These are phyloP conservation scores for Cupressus sempervirens DNA, from an alignment of 75 land plant species.

Conservation along the genomic window DNA sequence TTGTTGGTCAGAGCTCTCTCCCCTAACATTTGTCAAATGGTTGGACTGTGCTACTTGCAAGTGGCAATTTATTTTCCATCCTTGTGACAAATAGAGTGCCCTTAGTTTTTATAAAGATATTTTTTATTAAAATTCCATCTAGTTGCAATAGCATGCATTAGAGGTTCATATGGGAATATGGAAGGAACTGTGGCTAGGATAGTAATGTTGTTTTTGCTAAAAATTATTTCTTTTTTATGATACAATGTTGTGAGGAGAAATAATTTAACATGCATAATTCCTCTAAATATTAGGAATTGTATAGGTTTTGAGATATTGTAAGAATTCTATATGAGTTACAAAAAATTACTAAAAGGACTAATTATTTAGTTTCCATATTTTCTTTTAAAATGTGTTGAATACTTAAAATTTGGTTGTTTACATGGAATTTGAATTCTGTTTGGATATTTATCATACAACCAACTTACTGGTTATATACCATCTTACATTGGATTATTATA, in stretches of 20 bases:
- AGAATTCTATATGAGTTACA: constrained; percentile 14
- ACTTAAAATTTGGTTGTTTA: not conserved
- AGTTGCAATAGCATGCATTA: not conserved
- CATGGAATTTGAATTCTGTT: not conserved
- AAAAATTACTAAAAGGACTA: not conserved
- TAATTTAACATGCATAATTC: constrained; percentile 86
- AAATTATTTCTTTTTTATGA: too few species aligned
- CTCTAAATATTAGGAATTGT: constrained; percentile 82
- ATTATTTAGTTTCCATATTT: not conserved
- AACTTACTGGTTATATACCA: constrained; percentile 78
- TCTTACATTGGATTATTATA: constrained; percentile 92
- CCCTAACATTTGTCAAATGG: constrained; percentile 82
- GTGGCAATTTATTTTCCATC: constrained; percentile 14
- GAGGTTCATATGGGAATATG: too few species aligned
- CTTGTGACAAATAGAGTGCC: not conserved
- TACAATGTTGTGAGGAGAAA: constrained; percentile 88
- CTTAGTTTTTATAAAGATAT: not conserved
- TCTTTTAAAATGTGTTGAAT: not conserved
- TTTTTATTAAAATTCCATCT: not conserved
- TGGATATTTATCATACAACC: constrained; percentile 87
- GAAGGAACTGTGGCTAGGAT: not conserved
- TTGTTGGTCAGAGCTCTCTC: constrained; percentile 67
- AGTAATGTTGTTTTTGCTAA: not conserved
- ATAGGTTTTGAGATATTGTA: constrained; percentile 77
- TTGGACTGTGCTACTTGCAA: constrained; percentile 88